Evolutionary conservation across 2,329 filamentous ascomycete genomes (phyloP).

Genomic region (Colletotrichum plurivorum): DNA sequence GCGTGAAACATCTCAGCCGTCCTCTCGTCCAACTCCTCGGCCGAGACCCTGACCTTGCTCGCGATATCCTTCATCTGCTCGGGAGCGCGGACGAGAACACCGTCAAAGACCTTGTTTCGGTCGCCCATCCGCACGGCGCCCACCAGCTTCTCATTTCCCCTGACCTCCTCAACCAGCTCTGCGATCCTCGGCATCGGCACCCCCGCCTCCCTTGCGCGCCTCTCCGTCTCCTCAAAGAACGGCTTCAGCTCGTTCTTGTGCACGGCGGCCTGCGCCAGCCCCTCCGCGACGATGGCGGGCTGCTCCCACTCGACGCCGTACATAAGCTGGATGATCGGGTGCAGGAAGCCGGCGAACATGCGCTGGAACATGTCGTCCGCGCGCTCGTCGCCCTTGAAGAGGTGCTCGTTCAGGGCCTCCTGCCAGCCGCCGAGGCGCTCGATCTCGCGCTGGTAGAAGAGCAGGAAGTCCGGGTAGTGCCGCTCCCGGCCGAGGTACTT

Average conservation of each 20-base stretch:
- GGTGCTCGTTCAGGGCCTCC: slow-evolving; percentile 72
- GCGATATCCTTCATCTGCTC: slow-evolving; percentile 75
- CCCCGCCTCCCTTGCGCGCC: slow-evolving; percentile 52
- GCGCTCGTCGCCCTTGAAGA: slow-evolving; percentile 76
- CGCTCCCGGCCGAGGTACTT: slow-evolving; percentile 72
- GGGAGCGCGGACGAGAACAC: slow-evolving; percentile 73
- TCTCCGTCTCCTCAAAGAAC: slow-evolving; percentile 69
- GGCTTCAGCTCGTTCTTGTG: slow-evolving; percentile 71
- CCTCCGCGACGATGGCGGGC: slow-evolving; percentile 85
- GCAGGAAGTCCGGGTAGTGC: slow-evolving; percentile 80
- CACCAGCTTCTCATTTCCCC: slow-evolving; percentile 68
- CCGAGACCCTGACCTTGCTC: slow-evolving; percentile 69
- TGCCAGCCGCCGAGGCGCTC: slow-evolving; percentile 71
- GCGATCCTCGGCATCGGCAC: slow-evolving; percentile 60
- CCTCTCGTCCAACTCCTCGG: slow-evolving; percentile 69
- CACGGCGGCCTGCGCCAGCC: slow-evolving; percentile 81
- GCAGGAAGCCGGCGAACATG: slow-evolving; percentile 78
- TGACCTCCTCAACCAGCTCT: slow-evolving; percentile 73
- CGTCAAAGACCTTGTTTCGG: slow-evolving; percentile 76
- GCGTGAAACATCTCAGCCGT: slow-evolving; percentile 79
- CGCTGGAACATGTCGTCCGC: slow-evolving; percentile 79
- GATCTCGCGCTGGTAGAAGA: slow-evolving; percentile 83
- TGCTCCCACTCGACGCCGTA: slow-evolving; percentile 88
- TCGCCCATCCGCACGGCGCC: slow-evolving; percentile 65
- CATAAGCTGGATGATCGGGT: slow-evolving; percentile 88